Evolutionary conservation across 2,329 filamentous ascomycete species (phyloP), one percentile per base, ranked within the genome.

Genomic region (Penicillium corylophilum): DNA sequence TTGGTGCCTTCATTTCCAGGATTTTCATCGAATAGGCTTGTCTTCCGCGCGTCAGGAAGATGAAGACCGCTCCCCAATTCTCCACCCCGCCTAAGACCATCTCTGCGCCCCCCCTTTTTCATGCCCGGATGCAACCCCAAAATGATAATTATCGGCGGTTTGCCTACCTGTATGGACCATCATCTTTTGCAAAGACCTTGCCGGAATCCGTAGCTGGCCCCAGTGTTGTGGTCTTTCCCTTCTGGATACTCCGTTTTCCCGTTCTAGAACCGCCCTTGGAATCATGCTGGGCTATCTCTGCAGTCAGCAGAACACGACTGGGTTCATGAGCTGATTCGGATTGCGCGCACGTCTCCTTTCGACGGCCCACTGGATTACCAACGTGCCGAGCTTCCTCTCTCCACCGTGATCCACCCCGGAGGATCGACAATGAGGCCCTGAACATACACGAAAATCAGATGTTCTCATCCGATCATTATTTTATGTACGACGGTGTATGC

Each of bases 1-100:
- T 54, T 39, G 40, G 40, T 50, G 31, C 28, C 44, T 50, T 44
- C 50, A 50, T 53, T 31, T 55, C 50, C 44, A 39, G 15, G 44
- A 28, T 45, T 45, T 31, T 46, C 42, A 36, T 43, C 43, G 48
- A 50, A 50, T 50, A 26, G 46, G 35, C 48, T 50, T 38, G 51
- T 31, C n/a, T 16, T 50, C 38, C 45, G 53, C 44, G 42, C 53
- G 22, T 53, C 53, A 56, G 42, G 50, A 54, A 57, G 43, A 58
- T 58, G 53, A 58, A 35, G 13, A 42, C 22, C 24, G 22, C 7
- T 22, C 36, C 36, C 36, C 20, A 5, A 15, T 46, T 40, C 55
- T 36, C 53, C 55, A 55, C 55, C 40, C 24, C 29, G 29, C 44
- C 44, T 43, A 16, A 47, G 53, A 47, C 44, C 3, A 13, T 28